Evolutionary conservation across 345 rosid genomes (phyloP), one percentile per base, ranked within the genome.

Genomic region (Melaleuca quinquenervia): DNA sequence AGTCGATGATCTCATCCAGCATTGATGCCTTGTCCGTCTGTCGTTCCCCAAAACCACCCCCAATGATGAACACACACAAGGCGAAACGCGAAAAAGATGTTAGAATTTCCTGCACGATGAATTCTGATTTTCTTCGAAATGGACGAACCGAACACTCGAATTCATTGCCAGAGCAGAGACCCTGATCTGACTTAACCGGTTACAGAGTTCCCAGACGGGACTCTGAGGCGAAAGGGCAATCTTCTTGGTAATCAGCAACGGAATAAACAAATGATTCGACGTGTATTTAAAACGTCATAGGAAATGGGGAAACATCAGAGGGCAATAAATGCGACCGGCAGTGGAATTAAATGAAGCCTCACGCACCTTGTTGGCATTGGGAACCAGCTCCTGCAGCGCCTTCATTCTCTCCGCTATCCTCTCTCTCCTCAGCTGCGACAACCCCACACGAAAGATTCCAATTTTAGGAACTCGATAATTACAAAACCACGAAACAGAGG

Each of bases 1-100:
- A 97, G 88, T 97, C 99, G 88, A 97, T 94, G 89, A 97, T 97
- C 96, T 97, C 99, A 88, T 97, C 98, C 11, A 97, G 94, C 99
- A 96, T 97, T 50, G 99, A 96, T 88, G 99, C 99, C 89, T 96
- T 97, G 91, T 97, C 99, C 51, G 99, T 94, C 99, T 97, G 95
- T 91, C 92, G 91, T 89, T 91, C 89, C 91, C 87, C 62, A 75
- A 75, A n/a, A 2, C 52, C 49, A 52, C 41, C 58, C 78, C 48
- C 24, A 41, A 8, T 18, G 24, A 24, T 9, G 78, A 18, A 18
- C 78, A 18, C 78, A 1, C 70, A 22, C 78, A 18, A 32, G 45
- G 32, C 78, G 36, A 70, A 32, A 70, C 24, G 18, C 16, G 78
- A 70, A 16, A 70, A 41, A n/a, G n/a, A 70, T 5, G 48, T 70